A percentile compares a stretch with the other conserved stretches of the same genome.
Evolutionary conservation across 2,329 filamentous ascomycete species (phyloP).

Genomic region (Clonostachys sp.): DNA sequence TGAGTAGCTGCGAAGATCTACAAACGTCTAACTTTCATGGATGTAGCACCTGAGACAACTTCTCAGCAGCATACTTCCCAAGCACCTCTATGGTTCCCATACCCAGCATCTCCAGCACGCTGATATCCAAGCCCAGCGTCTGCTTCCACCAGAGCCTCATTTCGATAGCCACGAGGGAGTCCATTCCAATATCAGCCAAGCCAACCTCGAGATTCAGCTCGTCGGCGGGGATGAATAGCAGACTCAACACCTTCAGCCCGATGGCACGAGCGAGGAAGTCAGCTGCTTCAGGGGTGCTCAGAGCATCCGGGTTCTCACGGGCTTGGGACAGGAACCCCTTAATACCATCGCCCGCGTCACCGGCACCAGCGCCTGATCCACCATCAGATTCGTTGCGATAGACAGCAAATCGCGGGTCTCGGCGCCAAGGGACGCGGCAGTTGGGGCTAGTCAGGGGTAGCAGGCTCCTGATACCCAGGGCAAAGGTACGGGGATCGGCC

Average conservation of each 20-base stretch:
- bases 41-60: neutral
- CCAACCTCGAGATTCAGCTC: conserved; percentile 8
- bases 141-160: conserved; percentile 11
- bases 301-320: neutral
- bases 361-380: conserved; percentile 5
- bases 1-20: neutral
- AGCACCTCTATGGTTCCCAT: conserved; percentile 8
- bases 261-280: neutral
- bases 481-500: neutral
- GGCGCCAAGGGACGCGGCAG: neutral
- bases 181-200: conserved; percentile 9
- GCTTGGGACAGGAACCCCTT: neutral
- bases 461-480: neutral
- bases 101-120: conserved; percentile 9
- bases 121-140: conserved; percentile 11
- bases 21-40: neutral
- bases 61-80: conserved; percentile 1
- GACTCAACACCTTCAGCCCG: neutral
- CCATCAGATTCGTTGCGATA: neutral
- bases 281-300: neutral
- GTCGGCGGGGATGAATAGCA: neutral
- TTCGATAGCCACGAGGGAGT: conserved; percentile 14
- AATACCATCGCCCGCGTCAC: neutral
- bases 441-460: neutral
- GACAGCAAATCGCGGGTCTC: neutral